Percentiles rank a stretch among this genome's conserved stretches.
phyloP scores from a whole-genome alignment of 169 alveolate genomes.

The Plasmodium vinckei region DNA sequence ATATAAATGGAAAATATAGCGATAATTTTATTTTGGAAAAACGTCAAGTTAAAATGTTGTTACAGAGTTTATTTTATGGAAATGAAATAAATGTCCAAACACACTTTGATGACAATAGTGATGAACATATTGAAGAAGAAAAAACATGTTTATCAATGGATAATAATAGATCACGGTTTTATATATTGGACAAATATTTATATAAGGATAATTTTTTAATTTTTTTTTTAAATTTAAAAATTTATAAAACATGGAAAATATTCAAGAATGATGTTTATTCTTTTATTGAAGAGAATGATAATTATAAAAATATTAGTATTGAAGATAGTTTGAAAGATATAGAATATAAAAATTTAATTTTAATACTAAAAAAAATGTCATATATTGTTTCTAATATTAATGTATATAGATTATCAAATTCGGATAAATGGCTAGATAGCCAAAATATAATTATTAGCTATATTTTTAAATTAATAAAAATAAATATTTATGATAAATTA shows the following conservation, averaged over 20 bases:
- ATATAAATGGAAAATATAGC: background rate
- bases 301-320: background rate
- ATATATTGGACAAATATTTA: constrained; percentile 29
- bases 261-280: constrained; percentile 15
- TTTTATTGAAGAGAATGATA: background rate
- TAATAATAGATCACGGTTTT: background rate
- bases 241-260: constrained; percentile 8
- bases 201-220: constrained; percentile 54
- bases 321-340: background rate
- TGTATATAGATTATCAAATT: background rate
- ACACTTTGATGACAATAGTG: background rate
- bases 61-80: constrained; percentile 7
- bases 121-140: background rate
- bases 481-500: background rate
- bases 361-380: constrained; percentile 41
- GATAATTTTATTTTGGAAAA: constrained; percentile 2
- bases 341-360: constrained; percentile 19
- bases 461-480: constrained; percentile 18
- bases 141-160: background rate
- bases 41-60: constrained; percentile 31
- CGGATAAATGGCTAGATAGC: background rate
- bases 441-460: constrained; percentile 10
- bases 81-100: background rate
- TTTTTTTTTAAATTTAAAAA: constrained; percentile 26
- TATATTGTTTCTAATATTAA: constrained; percentile 52